Evolutionary conservation across 306 rosid species (phyloP).

Genomic region (cucumber (Cucumis sativus)): Cucumber_9930_V3 NC_026656.2:19047001-19047500

Average conservation of each 20-base stretch:
- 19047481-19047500: neutral
- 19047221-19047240: slow-evolving; percentile 98
- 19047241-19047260: slow-evolving; percentile 36
- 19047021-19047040: neutral
- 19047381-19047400: neutral
- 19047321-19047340: neutral
- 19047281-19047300: neutral
- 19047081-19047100: neutral
- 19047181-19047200: slow-evolving; percentile 63
- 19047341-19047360: neutral
- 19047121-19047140: slow-evolving; percentile 44
- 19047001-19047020: neutral
- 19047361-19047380: neutral
- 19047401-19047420: neutral
- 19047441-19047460: neutral
- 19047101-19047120: neutral
- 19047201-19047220: slow-evolving; percentile 88
- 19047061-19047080: neutral
- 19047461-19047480: neutral
- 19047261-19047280: neutral
- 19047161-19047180: slow-evolving; percentile 29
- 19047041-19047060: neutral
- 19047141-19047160: slow-evolving; percentile 48
- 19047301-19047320: neutral
- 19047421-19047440: neutral